Evolutionary conservation across 768 basidiomycete genomes (phyloP).

Genomic region (Russula ochroleuca): DNA sequence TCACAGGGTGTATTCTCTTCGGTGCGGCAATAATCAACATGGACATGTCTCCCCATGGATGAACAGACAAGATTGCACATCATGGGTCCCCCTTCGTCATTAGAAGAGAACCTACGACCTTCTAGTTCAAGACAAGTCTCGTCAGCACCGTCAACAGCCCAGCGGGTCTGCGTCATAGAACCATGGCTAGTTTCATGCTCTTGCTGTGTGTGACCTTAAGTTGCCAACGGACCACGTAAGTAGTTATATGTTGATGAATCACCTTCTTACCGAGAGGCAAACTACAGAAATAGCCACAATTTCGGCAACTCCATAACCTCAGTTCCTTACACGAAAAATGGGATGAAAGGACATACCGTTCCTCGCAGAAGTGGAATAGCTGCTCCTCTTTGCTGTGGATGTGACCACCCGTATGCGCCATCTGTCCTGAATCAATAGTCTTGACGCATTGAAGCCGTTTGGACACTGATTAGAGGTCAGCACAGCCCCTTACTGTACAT

Average conservation of each 20-base stretch:
- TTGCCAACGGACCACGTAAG: not conserved
- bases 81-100: slow-evolving; percentile 59
- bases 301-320: slow-evolving; percentile 40
- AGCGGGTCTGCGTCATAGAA: slow-evolving; percentile 55
- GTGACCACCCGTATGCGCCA: slow-evolving; percentile 46
- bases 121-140: slow-evolving; percentile 48
- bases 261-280: slow-evolving; percentile 46
- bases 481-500: not conserved
- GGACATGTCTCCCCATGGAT: slow-evolving; percentile 52
- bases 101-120: slow-evolving; percentile 50
- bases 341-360: slow-evolving; percentile 34
- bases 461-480: slow-evolving; percentile 36
- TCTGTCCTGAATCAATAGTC: slow-evolving; percentile 42
- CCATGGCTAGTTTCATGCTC: slow-evolving; percentile 63
- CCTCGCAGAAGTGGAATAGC: slow-evolving; percentile 54
- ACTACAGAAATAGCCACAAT: slow-evolving; percentile 57
- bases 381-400: slow-evolving; percentile 43
- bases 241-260: not conserved
- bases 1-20: slow-evolving; percentile 38
- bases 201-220: slow-evolving; percentile 51
- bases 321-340: not conserved
- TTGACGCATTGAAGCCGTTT: slow-evolving; percentile 50
- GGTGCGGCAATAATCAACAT: slow-evolving; percentile 54
- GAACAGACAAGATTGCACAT: slow-evolving; percentile 56
- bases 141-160: slow-evolving; percentile 53